Evolutionary conservation across 371 early-diverging fungal species (phyloP), one percentile per base, ranked within the genome.

Genomic region (Mucor mucedo): DNA sequence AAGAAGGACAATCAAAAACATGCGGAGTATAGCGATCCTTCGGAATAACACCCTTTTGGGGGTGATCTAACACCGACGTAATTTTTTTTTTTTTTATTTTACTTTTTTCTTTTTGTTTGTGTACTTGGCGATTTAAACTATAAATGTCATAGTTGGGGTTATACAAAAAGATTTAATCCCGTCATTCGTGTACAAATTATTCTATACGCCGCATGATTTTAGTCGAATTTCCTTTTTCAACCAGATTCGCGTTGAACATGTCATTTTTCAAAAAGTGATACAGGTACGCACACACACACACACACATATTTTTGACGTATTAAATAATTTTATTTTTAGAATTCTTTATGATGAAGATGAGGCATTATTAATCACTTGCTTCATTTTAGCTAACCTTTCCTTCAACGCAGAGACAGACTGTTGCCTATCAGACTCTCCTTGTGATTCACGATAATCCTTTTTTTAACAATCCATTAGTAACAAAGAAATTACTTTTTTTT

Each of bases 331-430:
- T 53, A 35, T 35, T 21, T 8, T 55, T 41, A 21, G 27, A 41
- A 1, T 28, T 58, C 16, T 58, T 48, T 58, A 7, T 48, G 10
- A 28, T n/a, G 71, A 68, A 35, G 68, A 63, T 33, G 71, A 65
- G 9, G 70, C 67, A 14, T 70, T 70, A 56, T 70, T 66, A 14
- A 73, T 69, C n/a, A 62, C 61, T 38, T 66, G 65, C 69, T 87
- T 88, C 86, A 88, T 85, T 39, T 72, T 62, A 1, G 84, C 88
- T 8, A 88, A 58, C 52, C 82, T 62, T 68, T 87, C 88, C 57
- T 84, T 86, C 53, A 88, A 70, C n/a, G 80, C 74, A 33, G 76
- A 78, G 2, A 87, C 85, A 13, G 85, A 77, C 42, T 83, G 79
- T 16, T 78, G 76, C 27, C 83, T 71, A 52, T 81, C 79, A 16